phyloP scores from a whole-genome alignment of 306 rosid genomes.

The Sophora flavescens region DNA sequence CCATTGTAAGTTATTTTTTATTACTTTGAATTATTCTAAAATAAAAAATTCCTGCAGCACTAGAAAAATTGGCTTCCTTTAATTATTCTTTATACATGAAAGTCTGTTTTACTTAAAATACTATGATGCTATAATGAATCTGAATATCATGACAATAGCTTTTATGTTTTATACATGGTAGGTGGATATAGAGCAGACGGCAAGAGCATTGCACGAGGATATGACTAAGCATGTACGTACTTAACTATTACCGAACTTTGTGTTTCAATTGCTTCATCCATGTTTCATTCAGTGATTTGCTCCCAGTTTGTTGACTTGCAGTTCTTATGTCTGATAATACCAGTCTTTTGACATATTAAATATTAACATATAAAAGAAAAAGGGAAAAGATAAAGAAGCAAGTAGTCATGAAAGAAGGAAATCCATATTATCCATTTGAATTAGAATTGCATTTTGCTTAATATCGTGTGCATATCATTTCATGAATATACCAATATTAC shows the following conservation, averaged over 20 bases:
- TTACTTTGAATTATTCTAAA: constrained; percentile 22
- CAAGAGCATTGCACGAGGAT: constrained; percentile 76
- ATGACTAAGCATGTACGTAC: constrained; percentile 79
- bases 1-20: constrained; percentile 64
- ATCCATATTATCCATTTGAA: no score
- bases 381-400: no score
- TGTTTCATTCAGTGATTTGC: constrained; percentile 17
- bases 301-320: no score
- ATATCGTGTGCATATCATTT: no score
- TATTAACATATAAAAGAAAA: no score
- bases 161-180: constrained; percentile 47
- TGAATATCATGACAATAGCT: constrained; percentile 34
- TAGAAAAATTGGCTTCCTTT: constrained; percentile 23
- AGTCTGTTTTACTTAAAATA: constrained; percentile 19
- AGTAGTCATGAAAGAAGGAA: no score
- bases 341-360: no score
- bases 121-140: constrained; percentile 40
- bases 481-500: no score
- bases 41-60: constrained; percentile 37
- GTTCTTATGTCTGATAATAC: no score
- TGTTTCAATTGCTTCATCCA: constrained; percentile 35
- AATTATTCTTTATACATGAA: constrained; percentile 21
- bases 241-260: constrained; percentile 20
- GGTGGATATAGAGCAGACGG: constrained; percentile 85
- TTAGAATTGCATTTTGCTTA: no score